Base-by-base conservation (phyloP, 169 alveolate species). In the Plasmodium inui region DNA sequence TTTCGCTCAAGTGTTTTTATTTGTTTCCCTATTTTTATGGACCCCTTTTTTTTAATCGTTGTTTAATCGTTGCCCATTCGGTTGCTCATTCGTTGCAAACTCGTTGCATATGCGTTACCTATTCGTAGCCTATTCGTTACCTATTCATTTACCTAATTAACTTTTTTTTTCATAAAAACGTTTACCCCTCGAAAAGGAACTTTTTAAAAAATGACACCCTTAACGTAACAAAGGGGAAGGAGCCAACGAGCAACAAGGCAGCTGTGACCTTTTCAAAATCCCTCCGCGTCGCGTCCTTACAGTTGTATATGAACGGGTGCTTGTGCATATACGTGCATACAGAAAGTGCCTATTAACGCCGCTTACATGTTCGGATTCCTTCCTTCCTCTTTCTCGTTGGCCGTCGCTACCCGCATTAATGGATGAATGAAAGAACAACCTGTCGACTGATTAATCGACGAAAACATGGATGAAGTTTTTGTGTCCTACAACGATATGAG, bases 401-500 rank as follows among this genome's bases (percentile, higher is more conserved):
- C 53, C 41, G 44, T 26, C 32, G 44, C 50, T 34, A 83, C 44
- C 46, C 41, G 14, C 30, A 2, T 41, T 83, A 78, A 28, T 39
- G 34, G 82, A 32, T 39, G 82, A 28, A 78, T 55, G 71, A 88
- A 55, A 26, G 83, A 46, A 79, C 26, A 88, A 55, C 44, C n/a
- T 79, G 81, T 10, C 39, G 28, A 67, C 34, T 22, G 32, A 37
- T 79, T 78, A 80, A 79, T 61, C 39, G 46, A 79, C 30, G 89
- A 78, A 88, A 88, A 79, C 44, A 78, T 88, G 41, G 46, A 44
- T 39, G 90, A 88, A 19, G 89, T 88, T 88, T 88, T 88, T 79
- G 37, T 88, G 41, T 88, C 94, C 80, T 88, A 88, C 83, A 88
- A 88, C 32, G 94, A 88, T 30, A 88, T 88, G 89, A 78, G 94